Base-by-base conservation (phyloP, 768 basidiomycete species). In the Boletus vinaceobasis region DNA sequence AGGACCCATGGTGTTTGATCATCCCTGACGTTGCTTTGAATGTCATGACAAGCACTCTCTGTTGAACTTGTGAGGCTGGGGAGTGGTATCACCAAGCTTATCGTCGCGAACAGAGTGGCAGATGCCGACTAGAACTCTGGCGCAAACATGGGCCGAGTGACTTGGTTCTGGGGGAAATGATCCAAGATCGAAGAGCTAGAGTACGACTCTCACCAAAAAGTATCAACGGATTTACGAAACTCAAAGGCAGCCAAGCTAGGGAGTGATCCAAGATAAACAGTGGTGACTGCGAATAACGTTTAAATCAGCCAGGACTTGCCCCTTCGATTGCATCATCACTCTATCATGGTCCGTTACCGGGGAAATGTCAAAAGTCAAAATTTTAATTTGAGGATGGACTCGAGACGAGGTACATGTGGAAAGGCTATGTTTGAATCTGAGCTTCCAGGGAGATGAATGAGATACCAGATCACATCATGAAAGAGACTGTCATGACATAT, bases 401-500 rank as follows among this genome's bases (percentile, higher is more conserved):
- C 31, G 10, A 38, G 40, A 29, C 11, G 26, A 29, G 31, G 32
- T 37, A 32, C 17, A 26, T 15, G 8, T 19, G 26, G 15, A 36
- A 33, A 29, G 26, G 35, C 2, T 29, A 15, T n/a, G 23, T 26
- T 31, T 15, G 23, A n/a, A n/a, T n/a, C n/a, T n/a, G 36, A 37
- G 37, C 23, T 43, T 33, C 14, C 39, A 33, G 38, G 29, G 19
- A 46, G 33, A 36, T 37, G 23, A 8, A 5, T 32, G 40, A 40
- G 31, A 40, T 38, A 44, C 43, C 48, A 49, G 47, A 45, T 45
- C 39, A 42, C n/a, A 37, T 26, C 32, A 32, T 10, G 31, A 47
- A 39, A 6, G 39, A 39, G 27, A 2, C 17, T 27, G 40, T 70
- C 56, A 84, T 56, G 75, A 73, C 87, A 88, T 88, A 47, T 77